Conservation (phyloP, 768 basidiomycete genomes). For the Agaricus sinodeliciosus region DNA sequence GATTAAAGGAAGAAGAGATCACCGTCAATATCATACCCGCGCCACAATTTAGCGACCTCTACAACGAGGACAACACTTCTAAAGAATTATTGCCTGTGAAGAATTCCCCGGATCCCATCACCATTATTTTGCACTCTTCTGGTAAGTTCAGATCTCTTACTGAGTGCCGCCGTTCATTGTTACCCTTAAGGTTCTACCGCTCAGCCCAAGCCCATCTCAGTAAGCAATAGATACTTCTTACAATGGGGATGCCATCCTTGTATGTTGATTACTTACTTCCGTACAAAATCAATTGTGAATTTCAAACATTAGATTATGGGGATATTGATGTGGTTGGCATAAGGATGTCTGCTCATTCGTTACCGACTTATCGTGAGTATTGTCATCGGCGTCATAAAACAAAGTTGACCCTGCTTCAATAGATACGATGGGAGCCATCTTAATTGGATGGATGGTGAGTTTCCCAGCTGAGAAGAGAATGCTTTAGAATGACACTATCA, state of each 20-base stretch:
- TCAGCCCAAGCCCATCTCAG: constrained; percentile 17
- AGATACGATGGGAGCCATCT: constrained; percentile 15
- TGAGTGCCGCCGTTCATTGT: neutral
- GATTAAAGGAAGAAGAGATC: neutral
- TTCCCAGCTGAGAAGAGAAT: no score
- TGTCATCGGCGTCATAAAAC: neutral
- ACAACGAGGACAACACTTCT: neutral
- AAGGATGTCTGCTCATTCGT: constrained; percentile 12
- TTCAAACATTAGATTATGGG: constrained; percentile 13
- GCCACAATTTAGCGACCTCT: constrained; percentile 6
- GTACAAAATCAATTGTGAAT: neutral
- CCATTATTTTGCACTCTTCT: constrained; percentile 17
- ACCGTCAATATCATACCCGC: neutral
- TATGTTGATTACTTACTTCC: neutral
- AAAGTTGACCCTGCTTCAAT: neutral
- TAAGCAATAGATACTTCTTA: constrained; percentile 7
- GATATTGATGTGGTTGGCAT: constrained; percentile 17
- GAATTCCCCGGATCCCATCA: neutral
- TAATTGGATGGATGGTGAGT: constrained; percentile 11
- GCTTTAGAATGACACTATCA: neutral
- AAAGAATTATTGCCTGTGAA: neutral
- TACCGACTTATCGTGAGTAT: constrained; percentile 16
- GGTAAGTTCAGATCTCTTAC: constrained; percentile 7
- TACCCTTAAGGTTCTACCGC: constrained; percentile 16
- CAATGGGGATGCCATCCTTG: constrained; percentile 13